A percentile compares a stretch with the other conserved stretches of the same genome.
Evolutionary conservation across 2,329 filamentous ascomycete genomes (phyloP).

Genomic region (Alternaria arbusti): DNA sequence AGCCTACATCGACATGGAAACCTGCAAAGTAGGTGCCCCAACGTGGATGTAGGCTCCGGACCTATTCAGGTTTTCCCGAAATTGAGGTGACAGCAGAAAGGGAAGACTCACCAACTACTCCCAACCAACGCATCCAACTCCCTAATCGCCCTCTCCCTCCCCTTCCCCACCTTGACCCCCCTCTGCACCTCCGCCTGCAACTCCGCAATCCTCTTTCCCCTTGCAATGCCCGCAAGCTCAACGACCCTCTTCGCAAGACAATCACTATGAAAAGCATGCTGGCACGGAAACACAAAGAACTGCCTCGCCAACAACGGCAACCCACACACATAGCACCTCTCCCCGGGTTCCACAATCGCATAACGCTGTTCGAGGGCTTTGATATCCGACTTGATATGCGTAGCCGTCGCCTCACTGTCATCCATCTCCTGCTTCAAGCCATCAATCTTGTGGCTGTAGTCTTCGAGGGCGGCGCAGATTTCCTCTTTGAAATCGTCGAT

Average conservation of each 20-base stretch:
- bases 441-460: slow-evolving; percentile 92
- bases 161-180: slow-evolving; percentile 71
- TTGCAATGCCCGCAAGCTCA: slow-evolving; percentile 77
- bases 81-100: too few species aligned
- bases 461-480: slow-evolving; percentile 90
- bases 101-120: slow-evolving; percentile 74
- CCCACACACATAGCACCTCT: slow-evolving; percentile 88
- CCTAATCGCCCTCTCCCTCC: slow-evolving; percentile 80
- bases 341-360: slow-evolving; percentile 94
- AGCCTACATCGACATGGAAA: too few species aligned
- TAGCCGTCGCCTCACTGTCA: slow-evolving; percentile 84
- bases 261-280: slow-evolving; percentile 97
- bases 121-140: slow-evolving; percentile 94
- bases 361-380: slow-evolving; percentile 85
- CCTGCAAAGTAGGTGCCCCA: too few species aligned
- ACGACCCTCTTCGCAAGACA: slow-evolving; percentile 87
- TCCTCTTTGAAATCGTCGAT: slow-evolving; percentile 99
- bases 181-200: slow-evolving; percentile 83
- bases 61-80: too few species aligned
- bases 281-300: slow-evolving; percentile 98
- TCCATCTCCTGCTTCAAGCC: slow-evolving; percentile 92
- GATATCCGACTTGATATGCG: slow-evolving; percentile 90
- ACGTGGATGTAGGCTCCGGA: too few species aligned
- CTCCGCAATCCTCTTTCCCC: slow-evolving; percentile 81
- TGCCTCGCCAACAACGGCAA: slow-evolving; percentile 86